Evolutionary conservation across 257 asterid genomes (phyloP).

Genomic region (Solanum sejunctum): DNA sequence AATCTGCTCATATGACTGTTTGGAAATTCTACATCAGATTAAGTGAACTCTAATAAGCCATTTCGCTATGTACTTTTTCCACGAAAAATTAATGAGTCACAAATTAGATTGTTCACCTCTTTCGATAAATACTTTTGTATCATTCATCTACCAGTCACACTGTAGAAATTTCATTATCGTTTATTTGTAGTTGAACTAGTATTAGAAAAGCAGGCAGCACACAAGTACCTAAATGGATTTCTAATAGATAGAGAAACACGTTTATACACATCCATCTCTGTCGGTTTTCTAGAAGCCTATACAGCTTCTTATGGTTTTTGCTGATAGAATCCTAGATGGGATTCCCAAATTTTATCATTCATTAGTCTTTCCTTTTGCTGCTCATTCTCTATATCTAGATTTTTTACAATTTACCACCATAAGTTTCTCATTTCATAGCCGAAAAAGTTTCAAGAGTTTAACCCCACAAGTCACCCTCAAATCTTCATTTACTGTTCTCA

Average conservation of each 20-base stretch:
- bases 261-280: neutral
- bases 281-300: neutral
- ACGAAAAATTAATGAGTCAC: neutral
- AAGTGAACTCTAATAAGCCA: neutral
- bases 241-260: neutral
- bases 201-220: neutral
- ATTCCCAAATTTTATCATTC: neutral
- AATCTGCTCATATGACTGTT: neutral
- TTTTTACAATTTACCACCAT: neutral
- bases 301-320: neutral
- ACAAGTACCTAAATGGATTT: neutral
- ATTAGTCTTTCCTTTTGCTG: neutral
- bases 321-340: neutral
- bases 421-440: neutral
- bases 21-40: neutral
- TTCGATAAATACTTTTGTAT: neutral
- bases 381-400: neutral
- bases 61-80: neutral
- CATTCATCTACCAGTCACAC: neutral
- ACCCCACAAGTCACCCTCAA: neutral
- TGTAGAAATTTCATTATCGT: neutral
- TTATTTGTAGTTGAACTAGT: neutral
- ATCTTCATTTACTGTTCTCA: neutral
- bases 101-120: neutral
- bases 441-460: neutral